Base-by-base conservation (phyloP, 495 filamentous ascomycete genomes). In the Penicillium robsamsonii region DNA sequence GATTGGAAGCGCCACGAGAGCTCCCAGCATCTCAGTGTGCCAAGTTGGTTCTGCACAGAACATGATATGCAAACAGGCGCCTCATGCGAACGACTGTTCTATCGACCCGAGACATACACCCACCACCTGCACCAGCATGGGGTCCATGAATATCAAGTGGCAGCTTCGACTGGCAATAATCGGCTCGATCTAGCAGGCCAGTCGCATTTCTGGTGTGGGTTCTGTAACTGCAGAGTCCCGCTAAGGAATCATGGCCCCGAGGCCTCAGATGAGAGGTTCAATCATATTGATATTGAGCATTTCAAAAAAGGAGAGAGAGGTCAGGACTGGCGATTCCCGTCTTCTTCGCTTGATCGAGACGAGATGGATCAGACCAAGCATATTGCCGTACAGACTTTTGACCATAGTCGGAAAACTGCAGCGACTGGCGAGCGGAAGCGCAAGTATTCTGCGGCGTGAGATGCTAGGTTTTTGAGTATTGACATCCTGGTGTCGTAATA, bases 1-100 rank as follows among this genome's bases (percentile, higher is more conserved):
- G 93, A 97, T 72, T 97, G 93, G 94, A 97, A 96, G 70, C 86
- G 94, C 8, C 93, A 97, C 67, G 93, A 97, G 61, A 91, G 86
- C 59, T 88, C 84, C 25, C 91, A 96, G 67, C 93, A 97, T 65
- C 87, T 84, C 58, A 83, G 87, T 60, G 63, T 83, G 3, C 86
- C 91, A 57, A 79, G 82, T 52, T 97, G 90, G 86, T 83, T 85
- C n/a, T 97, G 93, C 69, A 77, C 73, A 7, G 55, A 73, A 18
- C 70, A 65, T 30, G 66, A 74, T 47, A 5, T 33, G 20, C 35
- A 63, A 75, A 67, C 62, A 62, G 50, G 44, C 59, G 43, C 51
- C 50, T 41, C 58, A 10, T 92, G 88, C 58, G 79, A 74, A 15
- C 84, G 78, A 47, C 61, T 86, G 1, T 86, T 82, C 65, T 81